Evolutionary conservation across 2,329 filamentous ascomycete genomes (phyloP), one percentile per base, ranked within the genome.

Genomic region (Stagonosporopsis vannaccii): DNA sequence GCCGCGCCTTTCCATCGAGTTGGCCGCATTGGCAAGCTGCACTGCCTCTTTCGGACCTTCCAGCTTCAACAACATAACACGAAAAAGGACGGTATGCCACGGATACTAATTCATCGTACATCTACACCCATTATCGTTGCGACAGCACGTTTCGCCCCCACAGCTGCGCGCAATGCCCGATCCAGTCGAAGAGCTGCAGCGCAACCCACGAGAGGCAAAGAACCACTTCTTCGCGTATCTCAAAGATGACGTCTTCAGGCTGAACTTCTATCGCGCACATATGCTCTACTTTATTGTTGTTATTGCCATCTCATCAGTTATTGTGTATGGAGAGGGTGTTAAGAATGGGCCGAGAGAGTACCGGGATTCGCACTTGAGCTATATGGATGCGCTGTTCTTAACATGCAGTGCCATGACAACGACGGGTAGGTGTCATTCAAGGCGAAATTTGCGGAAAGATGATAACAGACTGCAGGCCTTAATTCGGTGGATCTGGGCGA

Each of bases 331-430:
- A 4, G 64, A 68, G 36, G 70, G 70, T 5, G 46, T 66, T 23
- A 66, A 61, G 12, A 60, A 64, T 52, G 66, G 66, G n/a, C 58
- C 63, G 7, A 56, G 64, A 13, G 62, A 62, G 26, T 46, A 60
- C n/a, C 35, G 54, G 8, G 51, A 57, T 32, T 62, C 52, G 6
- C 62, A 62, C 30, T 30, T 72, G 8, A 65, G 58, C 4, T 73
- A 72, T 26, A 64, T 67, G 19, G 62, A 73, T 33, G 69, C 68
- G 3, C 41, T 73, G 12, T 72, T 71, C 35, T 43, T 73, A 7
- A 65, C 65, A 28, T 66, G 62, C 22, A 71, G 68, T 52, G 69
- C 70, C 12, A 73, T 73, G 67, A 72, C 70, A 8, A 73, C 69
- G 2, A 73, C 68, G 9, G 69, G 66, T 63, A 59, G 9, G 51